A percentile compares a stretch with the other conserved stretches of the same genome.
Conservation (phyloP, 108 stramenopile species). For the Cyclostephanos invisitatus region DNA sequence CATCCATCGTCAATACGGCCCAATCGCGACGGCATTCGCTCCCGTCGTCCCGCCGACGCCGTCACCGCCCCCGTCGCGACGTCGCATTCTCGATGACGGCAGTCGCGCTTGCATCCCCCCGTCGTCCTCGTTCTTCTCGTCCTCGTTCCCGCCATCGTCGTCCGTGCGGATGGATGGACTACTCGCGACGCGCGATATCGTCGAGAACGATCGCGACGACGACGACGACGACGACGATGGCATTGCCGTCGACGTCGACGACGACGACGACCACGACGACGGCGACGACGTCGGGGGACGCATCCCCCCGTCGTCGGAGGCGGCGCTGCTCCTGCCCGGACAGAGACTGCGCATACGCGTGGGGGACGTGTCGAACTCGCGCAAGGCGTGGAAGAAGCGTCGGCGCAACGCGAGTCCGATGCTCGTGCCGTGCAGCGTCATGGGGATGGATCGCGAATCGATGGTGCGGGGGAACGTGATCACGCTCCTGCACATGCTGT, state of each 20-base stretch:
- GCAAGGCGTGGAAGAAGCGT: constrained; percentile 91
- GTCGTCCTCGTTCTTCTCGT: no score
- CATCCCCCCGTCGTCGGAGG: constrained; percentile 12
- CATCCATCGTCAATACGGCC: no score
- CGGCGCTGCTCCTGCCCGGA: constrained; percentile 54
- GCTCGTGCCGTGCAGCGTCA: constrained; percentile 75
- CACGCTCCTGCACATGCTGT: constrained; percentile 66
- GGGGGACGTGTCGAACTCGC: constrained; percentile 69
- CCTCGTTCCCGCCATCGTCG: no score
- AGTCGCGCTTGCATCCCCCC: no score
- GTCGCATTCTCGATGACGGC: no score
- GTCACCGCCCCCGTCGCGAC: no score
- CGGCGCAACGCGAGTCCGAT: constrained; percentile 80
- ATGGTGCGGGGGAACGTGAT: constrained; percentile 78
- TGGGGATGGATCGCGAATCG: constrained; percentile 62
- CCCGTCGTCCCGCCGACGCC: no score
- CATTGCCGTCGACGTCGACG: background rate
- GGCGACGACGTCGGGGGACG: background rate
- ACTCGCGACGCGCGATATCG: no score
- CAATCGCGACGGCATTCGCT: no score
- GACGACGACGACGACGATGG: background rate
- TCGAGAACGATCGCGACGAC: no score
- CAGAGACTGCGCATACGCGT: constrained; percentile 71
- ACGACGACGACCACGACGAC: background rate
- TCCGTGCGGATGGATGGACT: no score